Conservation (phyloP, 306 rosid species). For the Mimosa bimucronata region DNA sequence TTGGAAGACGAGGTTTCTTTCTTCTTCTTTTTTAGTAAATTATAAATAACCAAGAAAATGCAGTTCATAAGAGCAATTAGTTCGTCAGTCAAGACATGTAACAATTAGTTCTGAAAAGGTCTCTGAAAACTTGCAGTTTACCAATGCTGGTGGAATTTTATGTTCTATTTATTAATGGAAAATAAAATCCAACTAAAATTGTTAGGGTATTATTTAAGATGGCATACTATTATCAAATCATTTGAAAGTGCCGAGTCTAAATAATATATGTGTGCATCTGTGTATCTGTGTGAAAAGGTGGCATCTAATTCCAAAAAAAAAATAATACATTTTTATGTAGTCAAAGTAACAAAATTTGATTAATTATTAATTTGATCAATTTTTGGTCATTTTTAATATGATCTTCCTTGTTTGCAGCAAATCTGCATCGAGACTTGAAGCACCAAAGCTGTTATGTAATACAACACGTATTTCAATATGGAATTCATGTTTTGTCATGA, state of each 20-base stretch:
- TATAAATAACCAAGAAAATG: not conserved
- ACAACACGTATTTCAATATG: no score
- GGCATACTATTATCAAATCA: not conserved
- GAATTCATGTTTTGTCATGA: no score
- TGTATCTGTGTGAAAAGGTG: not conserved
- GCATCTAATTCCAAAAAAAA: not conserved
- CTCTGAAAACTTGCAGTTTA: not conserved
- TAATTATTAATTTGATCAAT: not conserved
- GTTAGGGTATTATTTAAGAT: not conserved
- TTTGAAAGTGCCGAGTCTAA: not conserved
- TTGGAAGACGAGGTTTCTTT: constrained; percentile 54
- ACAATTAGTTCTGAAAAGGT: not conserved
- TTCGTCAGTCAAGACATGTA: not conserved
- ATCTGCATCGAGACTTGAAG: no score
- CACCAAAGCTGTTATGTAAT: not conserved
- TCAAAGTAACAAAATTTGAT: not conserved
- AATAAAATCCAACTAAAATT: not conserved
- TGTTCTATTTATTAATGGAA: not conserved
- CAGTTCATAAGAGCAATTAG: not conserved
- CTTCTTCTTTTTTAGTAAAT: not conserved
- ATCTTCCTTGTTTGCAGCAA: no score
- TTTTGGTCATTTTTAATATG: no score
- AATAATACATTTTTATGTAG: no score
- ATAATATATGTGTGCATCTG: not conserved
- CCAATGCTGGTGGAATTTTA: not conserved